Conservation (phyloP, 495 filamentous ascomycete species). For the Penicillium fimorum region DNA sequence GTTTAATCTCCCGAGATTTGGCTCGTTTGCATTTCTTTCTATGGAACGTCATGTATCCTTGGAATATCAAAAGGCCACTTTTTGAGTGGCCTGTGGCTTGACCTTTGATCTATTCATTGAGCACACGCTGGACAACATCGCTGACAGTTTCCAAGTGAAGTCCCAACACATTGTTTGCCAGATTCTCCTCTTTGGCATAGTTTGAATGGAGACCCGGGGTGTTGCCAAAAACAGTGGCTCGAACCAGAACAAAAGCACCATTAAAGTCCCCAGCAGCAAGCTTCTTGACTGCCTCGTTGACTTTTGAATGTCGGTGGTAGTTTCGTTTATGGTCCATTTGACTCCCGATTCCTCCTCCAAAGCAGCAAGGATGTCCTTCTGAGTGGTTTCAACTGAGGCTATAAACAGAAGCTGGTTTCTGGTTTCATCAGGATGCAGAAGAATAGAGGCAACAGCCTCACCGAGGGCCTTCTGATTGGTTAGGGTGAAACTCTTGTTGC, state of each 20-base stretch:
- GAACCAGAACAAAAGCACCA: conserved; percentile 29
- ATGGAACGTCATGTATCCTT: no score
- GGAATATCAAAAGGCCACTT: neutral
- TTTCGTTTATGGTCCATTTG: conserved; percentile 40
- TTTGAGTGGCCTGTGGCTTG: neutral
- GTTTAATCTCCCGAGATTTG: conserved; percentile 2
- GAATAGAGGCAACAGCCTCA: conserved; percentile 37
- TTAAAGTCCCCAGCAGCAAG: conserved; percentile 38
- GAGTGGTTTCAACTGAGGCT: conserved; percentile 42
- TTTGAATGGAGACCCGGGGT: conserved; percentile 27
- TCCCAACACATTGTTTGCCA: conserved; percentile 34
- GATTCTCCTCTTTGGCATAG: conserved; percentile 26
- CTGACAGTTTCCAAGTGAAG: conserved; percentile 30
- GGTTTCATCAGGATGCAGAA: conserved; percentile 40
- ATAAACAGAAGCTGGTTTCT: conserved; percentile 51
- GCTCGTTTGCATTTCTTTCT: conserved; percentile 5
- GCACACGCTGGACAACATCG: conserved; percentile 27
- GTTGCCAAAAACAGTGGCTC: conserved; percentile 28
- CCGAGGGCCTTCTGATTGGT: conserved; percentile 44
- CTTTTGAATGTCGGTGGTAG: conserved; percentile 30
- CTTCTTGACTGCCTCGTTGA: conserved; percentile 28
- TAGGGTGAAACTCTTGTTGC: conserved; percentile 35
- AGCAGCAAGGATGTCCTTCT: conserved; percentile 44
- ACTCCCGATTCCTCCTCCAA: conserved; percentile 43
- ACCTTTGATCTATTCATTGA: neutral